A percentile compares a stretch with the other conserved stretches of the same genome.
Evolutionary conservation across 163 green algal species (phyloP).

Genomic region (Scenedesmus sp.): DNA sequence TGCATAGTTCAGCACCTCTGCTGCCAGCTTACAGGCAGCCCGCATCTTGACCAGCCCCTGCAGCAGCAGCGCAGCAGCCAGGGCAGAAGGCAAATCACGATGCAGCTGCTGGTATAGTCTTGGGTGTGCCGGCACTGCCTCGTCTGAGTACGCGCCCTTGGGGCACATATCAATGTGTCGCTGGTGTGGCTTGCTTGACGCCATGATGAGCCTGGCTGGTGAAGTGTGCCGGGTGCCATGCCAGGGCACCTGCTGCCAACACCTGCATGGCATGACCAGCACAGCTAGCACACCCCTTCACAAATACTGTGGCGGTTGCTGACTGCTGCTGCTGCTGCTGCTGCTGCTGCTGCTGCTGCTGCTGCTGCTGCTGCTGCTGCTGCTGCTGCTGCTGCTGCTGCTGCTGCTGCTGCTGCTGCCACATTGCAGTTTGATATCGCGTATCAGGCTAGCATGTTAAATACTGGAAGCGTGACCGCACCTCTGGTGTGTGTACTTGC

Average conservation of each 20-base stretch:
- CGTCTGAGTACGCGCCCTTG: too few relatives aligned
- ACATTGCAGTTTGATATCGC: background rate
- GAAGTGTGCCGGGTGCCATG: too few relatives aligned
- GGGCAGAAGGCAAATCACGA: background rate
- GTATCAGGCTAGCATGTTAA: too few relatives aligned
- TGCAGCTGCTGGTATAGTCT: too few relatives aligned
- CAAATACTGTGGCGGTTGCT: background rate
- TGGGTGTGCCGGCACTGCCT: too few relatives aligned
- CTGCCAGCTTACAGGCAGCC: constrained; percentile 77
- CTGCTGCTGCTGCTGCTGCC: constrained; percentile 5
- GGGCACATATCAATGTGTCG: too few relatives aligned
- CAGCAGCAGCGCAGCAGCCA: constrained; percentile 58
- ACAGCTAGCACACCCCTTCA: background rate
- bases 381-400: too few relatives aligned
- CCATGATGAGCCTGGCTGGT: too few relatives aligned
- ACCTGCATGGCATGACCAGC: background rate
- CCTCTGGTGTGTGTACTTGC: constrained; percentile 44
- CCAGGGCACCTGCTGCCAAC: background rate
- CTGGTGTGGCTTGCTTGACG: too few relatives aligned
- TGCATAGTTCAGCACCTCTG: constrained; percentile 82
- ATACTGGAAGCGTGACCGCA: constrained; percentile 27
- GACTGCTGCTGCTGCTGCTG: background rate
- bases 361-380: too few relatives aligned
- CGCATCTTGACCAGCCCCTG: constrained; percentile 83
- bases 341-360: constrained; percentile 4